Evolutionary conservation across 306 rosid genomes (phyloP), one percentile per base, ranked within the genome.

Genomic region (Pyrus communis): DNA sequence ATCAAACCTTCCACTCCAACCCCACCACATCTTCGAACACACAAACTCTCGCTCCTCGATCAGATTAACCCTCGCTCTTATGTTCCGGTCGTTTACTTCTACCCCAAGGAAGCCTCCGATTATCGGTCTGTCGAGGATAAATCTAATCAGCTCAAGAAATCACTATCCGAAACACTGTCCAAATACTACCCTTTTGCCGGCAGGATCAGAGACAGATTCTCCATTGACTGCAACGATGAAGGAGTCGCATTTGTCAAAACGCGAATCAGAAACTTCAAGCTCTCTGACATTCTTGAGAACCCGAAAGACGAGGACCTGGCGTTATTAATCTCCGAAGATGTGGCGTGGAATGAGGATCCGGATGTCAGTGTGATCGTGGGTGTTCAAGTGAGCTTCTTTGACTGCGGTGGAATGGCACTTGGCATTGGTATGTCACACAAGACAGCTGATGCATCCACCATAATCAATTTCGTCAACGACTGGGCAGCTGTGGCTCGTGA

Each of bases 161-260:
- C 93, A 19, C 73, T 91, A 21, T 79, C 91, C 3, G 13, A 82
- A 63, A 69, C 79, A 3, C 78, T 91, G n/a, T 67, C 88, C 5
- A 49, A 2, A 11, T 88, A 87, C 79, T 89, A 91, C 75, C 93
- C 89, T 0, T 71, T 88, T 31, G 90, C 92, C 3, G 92, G 92
- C 0, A 84, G 75, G 27, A 38, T 79, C 72, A 80, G 22, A 79
- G 89, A 83, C 25, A 64, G 73, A 61, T 17, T 45, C 30, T 78
- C 78, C 59, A 75, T 90, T 0, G 85, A 86, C 4, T 87, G 92
- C 76, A 87, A 87, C 40, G 96, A 91, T 61, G 79, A 82, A 45
- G 96, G 96, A 0, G 90, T 75, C 67, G 33, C 61, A 15, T 84
- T 87, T n/a, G 45, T 83, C 0, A 82, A 83, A n/a, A 77, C 85